phyloP scores from a whole-genome alignment of 2,329 filamentous ascomycete genomes.

The Sclerotinia minor region DNA sequence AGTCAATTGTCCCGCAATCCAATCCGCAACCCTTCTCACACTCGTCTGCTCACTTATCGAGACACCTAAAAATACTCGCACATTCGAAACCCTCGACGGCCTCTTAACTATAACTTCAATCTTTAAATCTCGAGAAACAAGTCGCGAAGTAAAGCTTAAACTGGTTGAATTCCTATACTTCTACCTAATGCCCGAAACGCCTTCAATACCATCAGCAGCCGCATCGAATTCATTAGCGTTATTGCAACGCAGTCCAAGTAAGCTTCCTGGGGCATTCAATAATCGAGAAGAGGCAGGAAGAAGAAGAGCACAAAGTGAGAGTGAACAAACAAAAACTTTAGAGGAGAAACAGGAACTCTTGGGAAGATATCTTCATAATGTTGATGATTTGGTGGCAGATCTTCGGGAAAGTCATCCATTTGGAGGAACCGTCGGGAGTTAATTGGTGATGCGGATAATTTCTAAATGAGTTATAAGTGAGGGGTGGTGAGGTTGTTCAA shows the following conservation, averaged over 20 bases:
- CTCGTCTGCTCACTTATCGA: constrained; percentile 88
- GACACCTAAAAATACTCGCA: constrained; percentile 81
- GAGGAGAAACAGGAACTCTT: constrained; percentile 68
- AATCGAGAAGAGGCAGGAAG: constrained; percentile 41
- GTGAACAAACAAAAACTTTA: constrained; percentile 53
- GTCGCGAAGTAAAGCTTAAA: constrained; percentile 87
- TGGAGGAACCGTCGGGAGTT: constrained; percentile 56
- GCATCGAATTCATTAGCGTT: constrained; percentile 51
- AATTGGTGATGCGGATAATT: neutral
- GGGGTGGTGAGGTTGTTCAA: neutral
- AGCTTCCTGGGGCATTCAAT: constrained; percentile 60
- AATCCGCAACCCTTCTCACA: constrained; percentile 84
- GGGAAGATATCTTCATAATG: constrained; percentile 59
- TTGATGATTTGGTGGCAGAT: constrained; percentile 69
- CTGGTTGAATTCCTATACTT: constrained; percentile 98
- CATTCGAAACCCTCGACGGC: constrained; percentile 89
- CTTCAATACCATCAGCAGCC: constrained; percentile 54
- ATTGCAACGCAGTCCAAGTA: constrained; percentile 68
- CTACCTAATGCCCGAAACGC: constrained; percentile 92
- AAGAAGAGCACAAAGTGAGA: constrained; percentile 42
- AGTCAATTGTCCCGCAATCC: constrained; percentile 86
- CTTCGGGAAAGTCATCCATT: constrained; percentile 77
- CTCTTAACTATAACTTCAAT: constrained; percentile 87
- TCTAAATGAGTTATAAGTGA: neutral
- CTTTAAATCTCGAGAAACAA: constrained; percentile 85